These are phyloP conservation scores for Talaromyces sp. DNA, from an alignment of 2,329 filamentous ascomycete species.

Conservation along the genomic window DNA sequence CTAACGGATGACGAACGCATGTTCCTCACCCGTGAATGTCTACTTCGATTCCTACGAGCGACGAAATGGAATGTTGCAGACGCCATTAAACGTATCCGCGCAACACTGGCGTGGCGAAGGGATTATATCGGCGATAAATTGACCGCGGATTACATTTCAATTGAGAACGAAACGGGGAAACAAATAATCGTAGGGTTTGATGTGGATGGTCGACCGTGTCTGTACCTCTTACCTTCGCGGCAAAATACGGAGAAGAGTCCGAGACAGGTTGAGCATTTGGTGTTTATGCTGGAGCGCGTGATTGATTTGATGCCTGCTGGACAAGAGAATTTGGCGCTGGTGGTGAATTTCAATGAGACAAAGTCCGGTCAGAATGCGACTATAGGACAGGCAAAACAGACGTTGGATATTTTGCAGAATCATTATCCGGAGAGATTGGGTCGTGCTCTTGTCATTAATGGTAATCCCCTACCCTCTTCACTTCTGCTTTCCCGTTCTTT, in stretches of 20 bases:
- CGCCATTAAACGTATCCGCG: slow-evolving; percentile 70
- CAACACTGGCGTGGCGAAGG: slow-evolving; percentile 79
- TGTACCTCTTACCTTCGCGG: slow-evolving; percentile 81
- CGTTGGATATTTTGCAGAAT: slow-evolving; percentile 85
- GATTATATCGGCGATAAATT: slow-evolving; percentile 75
- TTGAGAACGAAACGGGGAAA: slow-evolving; percentile 96
- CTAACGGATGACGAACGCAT: slow-evolving; percentile 75
- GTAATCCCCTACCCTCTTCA: slow-evolving; percentile 45
- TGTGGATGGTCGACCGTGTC: slow-evolving; percentile 75
- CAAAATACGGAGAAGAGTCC: slow-evolving; percentile 89
- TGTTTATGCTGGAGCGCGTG: slow-evolving; percentile 90
- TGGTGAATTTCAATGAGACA: slow-evolving; percentile 86
- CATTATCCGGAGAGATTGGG: slow-evolving; percentile 94
- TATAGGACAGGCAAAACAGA: slow-evolving; percentile 70
- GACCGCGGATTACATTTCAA: slow-evolving; percentile 79
- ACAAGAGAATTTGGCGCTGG: slow-evolving; percentile 77
- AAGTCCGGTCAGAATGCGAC: slow-evolving; percentile 71
- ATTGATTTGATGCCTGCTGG: slow-evolving; percentile 82
- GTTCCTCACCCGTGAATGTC: slow-evolving; percentile 87
- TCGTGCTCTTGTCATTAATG: slow-evolving; percentile 80
- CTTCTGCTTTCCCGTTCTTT: background rate
- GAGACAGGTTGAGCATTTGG: slow-evolving; percentile 85
- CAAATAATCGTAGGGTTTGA: slow-evolving; percentile 87
- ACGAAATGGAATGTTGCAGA: slow-evolving; percentile 81
- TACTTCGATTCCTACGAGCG: slow-evolving; percentile 86